phyloP scores from a whole-genome alignment of 768 basidiomycete genomes.

The Podaxis pistillaris region DNA sequence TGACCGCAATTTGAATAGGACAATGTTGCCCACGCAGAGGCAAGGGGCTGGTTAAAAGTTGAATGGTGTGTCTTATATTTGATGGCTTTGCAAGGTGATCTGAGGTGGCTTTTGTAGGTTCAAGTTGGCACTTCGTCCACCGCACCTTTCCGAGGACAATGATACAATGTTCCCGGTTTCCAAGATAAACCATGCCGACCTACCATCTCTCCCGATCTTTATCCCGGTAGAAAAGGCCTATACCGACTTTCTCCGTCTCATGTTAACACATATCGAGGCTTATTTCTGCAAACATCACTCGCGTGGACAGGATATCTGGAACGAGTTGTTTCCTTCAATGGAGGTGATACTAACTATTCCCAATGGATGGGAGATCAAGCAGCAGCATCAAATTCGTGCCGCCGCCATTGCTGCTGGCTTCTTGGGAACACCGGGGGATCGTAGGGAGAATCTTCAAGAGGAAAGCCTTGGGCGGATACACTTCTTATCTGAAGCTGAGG shows the following conservation, averaged over 20 bases:
- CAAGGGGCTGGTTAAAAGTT: constrained; percentile 16
- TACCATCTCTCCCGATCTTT: constrained; percentile 18
- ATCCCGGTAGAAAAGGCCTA: constrained; percentile 22
- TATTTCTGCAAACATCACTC: constrained; percentile 18
- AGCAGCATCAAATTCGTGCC: constrained; percentile 17
- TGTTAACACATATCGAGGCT: constrained; percentile 18
- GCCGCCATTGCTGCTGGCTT: constrained; percentile 23
- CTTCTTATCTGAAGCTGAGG: background rate
- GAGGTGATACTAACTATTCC: constrained; percentile 23
- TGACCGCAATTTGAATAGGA: background rate
- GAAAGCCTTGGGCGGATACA: background rate
- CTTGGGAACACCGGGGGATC: background rate
- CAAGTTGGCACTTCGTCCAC: constrained; percentile 24
- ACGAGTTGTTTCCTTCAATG: constrained; percentile 17
- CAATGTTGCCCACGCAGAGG: background rate
- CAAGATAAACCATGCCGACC: background rate
- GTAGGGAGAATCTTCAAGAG: background rate
- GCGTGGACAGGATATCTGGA: constrained; percentile 15
- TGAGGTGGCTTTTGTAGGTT: constrained; percentile 19
- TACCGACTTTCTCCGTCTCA: constrained; percentile 24
- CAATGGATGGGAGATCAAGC: constrained; percentile 22
- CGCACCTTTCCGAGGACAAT: constrained; percentile 8
- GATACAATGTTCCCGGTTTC: background rate
- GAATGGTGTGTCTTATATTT: constrained; percentile 19
- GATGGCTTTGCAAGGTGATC: background rate